Evolutionary conservation across 2,329 filamentous ascomycete genomes (phyloP).

Genomic region (Nectriaceae sp.): DNA sequence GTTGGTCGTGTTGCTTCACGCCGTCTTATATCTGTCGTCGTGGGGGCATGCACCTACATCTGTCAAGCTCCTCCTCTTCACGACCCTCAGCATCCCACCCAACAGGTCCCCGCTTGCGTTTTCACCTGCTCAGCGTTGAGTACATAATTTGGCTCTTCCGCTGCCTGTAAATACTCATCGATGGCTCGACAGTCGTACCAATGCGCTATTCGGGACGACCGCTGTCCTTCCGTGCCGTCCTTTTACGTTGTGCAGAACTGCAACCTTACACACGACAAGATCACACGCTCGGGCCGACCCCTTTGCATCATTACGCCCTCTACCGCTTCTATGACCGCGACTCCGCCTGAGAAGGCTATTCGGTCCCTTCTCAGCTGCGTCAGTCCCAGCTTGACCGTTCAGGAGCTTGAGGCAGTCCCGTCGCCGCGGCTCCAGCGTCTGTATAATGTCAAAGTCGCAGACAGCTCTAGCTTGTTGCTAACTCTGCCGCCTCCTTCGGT

Average conservation of each 20-base stretch:
- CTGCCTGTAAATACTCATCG: not conserved
- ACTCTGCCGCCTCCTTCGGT: conserved; percentile 45
- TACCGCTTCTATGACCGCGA: conserved; percentile 22
- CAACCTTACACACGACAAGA: conserved; percentile 28
- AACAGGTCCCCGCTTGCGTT: not conserved
- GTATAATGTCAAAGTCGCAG: conserved; percentile 45
- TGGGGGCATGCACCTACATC: not conserved
- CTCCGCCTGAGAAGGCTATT: conserved; percentile 24
- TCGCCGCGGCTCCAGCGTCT: conserved; percentile 42
- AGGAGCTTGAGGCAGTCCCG: conserved; percentile 32
- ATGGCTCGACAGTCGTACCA: conserved; percentile 32
- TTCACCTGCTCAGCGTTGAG: not conserved
- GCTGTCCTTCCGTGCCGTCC: conserved; percentile 23
- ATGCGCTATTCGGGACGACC: conserved; percentile 29
- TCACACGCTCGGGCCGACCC: conserved; percentile 27
- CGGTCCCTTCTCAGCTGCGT: conserved; percentile 26
- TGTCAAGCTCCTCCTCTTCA: not conserved
- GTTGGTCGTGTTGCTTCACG: not conserved
- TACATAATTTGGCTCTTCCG: not conserved
- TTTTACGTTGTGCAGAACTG: conserved; percentile 27
- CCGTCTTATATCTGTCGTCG: too few relatives aligned
- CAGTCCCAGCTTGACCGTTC: conserved; percentile 25
- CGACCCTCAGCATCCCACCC: too few relatives aligned
- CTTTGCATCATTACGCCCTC: conserved; percentile 5
- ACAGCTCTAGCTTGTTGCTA: conserved; percentile 43